Base-by-base conservation (phyloP, 1,284 basidiomycete genomes). In the Macrocystidia cucumis region DNA sequence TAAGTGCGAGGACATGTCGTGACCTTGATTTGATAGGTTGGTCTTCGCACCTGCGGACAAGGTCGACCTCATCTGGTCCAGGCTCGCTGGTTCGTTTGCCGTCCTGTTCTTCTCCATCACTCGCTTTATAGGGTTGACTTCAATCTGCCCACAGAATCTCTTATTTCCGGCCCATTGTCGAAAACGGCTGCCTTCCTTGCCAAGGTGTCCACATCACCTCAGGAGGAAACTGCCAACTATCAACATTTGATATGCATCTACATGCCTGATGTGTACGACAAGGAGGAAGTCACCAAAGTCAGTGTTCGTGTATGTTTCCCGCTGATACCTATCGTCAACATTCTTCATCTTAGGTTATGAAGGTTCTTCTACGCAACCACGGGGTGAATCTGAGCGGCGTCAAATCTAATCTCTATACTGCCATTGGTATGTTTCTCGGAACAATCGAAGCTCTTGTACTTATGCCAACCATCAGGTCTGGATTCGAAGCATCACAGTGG, bases 401-500 rank as follows among this genome's bases (percentile, higher is more conserved):
- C 8, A 85, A 85, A 48, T 72, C 78, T 4, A 62, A 83, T 48
- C 48, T 85, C 29, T 84, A 83, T 47, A 82, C 81, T 2, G 30
- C 46, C 0, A 69, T 81, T 38, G 76, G 78, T 75, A 49, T 30
- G 51, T 46, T 24, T 20, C 1, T 26, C 21, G 30, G 25, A 9
- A 27, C 12, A 30, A 12, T 23, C n/a, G n/a, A n/a, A n/a, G n/a
- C 2, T 38, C 27, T 27, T 31, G 22, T 9, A 26, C 13, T 32
- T 24, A 29, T 17, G 24, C 9, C 13, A 32, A 16, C 29, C 14
- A 21, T 20, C 22, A 80, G 79, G 77, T 3, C 57, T 85, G 35
- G 78, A 84, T 44, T 83, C 79, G 54, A 85, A 85, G 48, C 82
- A 85, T 48, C 51, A 74, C 1, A 82, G 78, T 51, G 78, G 81